Base-by-base conservation (phyloP, 2,329 filamentous ascomycete genomes). In the Exserohilum rostratum region DNA sequence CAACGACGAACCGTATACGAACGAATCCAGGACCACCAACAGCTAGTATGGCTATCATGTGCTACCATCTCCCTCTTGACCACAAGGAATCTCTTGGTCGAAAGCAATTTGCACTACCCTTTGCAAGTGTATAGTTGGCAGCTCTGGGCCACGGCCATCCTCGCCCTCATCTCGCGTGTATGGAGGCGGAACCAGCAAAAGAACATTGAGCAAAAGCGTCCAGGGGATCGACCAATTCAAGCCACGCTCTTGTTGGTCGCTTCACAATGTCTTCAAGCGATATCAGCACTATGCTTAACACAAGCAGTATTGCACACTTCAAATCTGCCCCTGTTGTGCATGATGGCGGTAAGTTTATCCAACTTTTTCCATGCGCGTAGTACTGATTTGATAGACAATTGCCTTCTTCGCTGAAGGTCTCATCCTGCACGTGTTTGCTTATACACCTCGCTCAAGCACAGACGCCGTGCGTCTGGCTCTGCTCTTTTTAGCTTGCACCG, bases 251-350 rank as follows among this genome's bases (percentile, higher is more conserved):
- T 52, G 25, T 12, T 46, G 59, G 34, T 25, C 2, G 43, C 35
- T 5, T 54, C 58, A 10, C 46, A 46, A 5, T 54, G 50, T 44
- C 42, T 64, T 11, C 53, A 61, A 43, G 58, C 67, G 6, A 42
- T 64, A n/a, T 62, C 70, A 2, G 57, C 65, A n/a, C 50, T 66
- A 5, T 61, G 68, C 22, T 58, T 56, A 15, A 40, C 68, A 9
- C 70, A 74, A 46, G 66, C 71, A 5, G 49, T 72, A 7, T 35
- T 75, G 17, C 72, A 73, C 49, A 66, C 66, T 31, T 61, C 62
- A 15, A 72, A 75, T 43, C 29, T 74, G 2, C 57, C 71, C 2
- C 65, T 71, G 0, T 50, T 75, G 11, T 55, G 60, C 17, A 71
- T 73, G 65, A 50, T 73, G 6, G 59, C 61, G 2, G 72, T 73